Conservation (phyloP, 208 protist genomes). For the Trichomonas gallinae region DNA sequence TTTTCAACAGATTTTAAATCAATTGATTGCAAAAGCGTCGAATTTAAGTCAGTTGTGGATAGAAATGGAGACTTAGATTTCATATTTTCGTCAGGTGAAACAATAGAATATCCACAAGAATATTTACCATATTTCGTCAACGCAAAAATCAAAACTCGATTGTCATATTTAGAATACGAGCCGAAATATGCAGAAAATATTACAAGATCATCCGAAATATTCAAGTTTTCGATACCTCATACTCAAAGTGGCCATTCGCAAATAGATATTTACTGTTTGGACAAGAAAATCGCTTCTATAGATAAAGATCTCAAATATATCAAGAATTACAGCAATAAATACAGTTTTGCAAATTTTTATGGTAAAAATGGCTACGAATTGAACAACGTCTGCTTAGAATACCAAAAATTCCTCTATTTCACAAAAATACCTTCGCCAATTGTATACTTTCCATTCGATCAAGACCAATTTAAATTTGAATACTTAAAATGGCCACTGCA, state of each 20-base stretch:
- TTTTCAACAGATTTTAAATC: background rate
- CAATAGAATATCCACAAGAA: constrained; percentile 15
- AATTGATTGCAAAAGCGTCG: background rate
- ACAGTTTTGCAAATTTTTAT: background rate
- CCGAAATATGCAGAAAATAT: background rate
- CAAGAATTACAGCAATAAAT: background rate
- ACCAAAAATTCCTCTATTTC: background rate
- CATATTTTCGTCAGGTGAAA: background rate
- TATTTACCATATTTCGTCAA: background rate
- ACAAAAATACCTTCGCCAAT: background rate
- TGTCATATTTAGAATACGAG: background rate
- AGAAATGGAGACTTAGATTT: background rate
- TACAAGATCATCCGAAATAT: background rate
- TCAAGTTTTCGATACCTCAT: background rate
- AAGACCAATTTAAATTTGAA: background rate
- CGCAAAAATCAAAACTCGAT: background rate
- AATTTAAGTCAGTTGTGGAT: background rate
- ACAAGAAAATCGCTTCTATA: background rate
- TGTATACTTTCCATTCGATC: background rate
- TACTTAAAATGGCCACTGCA: background rate
- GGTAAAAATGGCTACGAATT: background rate
- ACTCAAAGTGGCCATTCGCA: background rate
- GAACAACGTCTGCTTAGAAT: background rate
- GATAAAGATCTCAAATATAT: background rate
- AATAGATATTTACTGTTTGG: background rate